Percentiles rank a stretch among this genome's conserved stretches.
Conservation (phyloP, 208 protist species). For the Leishmania turanica region DNA sequence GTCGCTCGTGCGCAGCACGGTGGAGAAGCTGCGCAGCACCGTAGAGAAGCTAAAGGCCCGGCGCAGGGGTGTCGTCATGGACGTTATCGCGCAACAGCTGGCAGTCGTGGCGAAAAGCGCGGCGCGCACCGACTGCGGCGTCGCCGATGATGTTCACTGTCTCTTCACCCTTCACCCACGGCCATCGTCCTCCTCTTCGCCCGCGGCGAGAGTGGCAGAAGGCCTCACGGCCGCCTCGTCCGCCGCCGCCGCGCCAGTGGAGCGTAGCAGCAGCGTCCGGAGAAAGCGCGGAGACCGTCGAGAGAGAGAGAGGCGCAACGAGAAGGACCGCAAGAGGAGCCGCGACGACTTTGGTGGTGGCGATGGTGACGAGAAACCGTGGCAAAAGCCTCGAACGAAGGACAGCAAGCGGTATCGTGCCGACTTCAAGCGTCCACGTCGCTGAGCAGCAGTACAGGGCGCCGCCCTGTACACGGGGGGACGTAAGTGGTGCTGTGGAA, state of each 20-base stretch:
- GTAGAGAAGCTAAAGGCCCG: constrained; percentile 8
- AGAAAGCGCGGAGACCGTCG: background rate
- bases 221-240: background rate
- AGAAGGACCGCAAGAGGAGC: background rate
- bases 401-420: constrained; percentile 1
- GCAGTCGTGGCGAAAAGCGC: constrained; percentile 14
- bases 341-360: constrained; percentile 1
- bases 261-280: background rate
- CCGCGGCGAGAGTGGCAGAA: background rate
- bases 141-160: constrained; percentile 22
- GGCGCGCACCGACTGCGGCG: background rate
- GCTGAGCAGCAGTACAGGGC: background rate
- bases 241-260: background rate
- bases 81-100: constrained; percentile 13
- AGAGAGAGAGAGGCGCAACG: background rate
- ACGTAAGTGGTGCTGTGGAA: background rate
- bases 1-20: constrained; percentile 32
- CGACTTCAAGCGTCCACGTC: background rate
- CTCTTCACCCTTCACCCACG: constrained; percentile 29
- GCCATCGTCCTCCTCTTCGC: background rate
- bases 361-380: background rate
- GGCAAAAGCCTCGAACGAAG: background rate
- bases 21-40: constrained; percentile 26
- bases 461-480: too few species aligned
- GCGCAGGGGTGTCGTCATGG: constrained; percentile 3